A percentile compares a stretch with the other conserved stretches of the same genome.
phyloP scores from a whole-genome alignment of 768 basidiomycete genomes.

The Pisolithus tinctorius region DNA sequence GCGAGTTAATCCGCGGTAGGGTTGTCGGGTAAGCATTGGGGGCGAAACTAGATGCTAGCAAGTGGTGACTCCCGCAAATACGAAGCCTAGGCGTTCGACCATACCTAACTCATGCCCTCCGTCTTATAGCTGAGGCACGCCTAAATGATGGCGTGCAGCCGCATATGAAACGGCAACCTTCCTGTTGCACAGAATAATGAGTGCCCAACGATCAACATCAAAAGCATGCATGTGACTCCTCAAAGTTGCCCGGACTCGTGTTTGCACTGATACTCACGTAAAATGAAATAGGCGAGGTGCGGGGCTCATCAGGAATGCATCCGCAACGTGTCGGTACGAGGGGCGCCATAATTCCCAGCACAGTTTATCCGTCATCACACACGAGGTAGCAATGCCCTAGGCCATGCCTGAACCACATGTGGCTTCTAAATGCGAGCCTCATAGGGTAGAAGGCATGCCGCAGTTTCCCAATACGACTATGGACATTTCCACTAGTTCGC shows the following conservation, averaged over 20 bases:
- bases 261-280: background rate
- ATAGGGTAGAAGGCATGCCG: constrained; percentile 16
- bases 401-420: constrained; percentile 20
- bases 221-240: constrained; percentile 11
- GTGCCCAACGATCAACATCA: background rate
- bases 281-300: constrained; percentile 20
- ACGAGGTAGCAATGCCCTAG: constrained; percentile 13
- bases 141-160: background rate
- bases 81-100: background rate
- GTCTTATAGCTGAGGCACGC: background rate
- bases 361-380: constrained; percentile 7
- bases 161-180: background rate
- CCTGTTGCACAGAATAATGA: background rate
- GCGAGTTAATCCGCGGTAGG: constrained; percentile 31
- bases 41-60: background rate
- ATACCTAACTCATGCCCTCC: background rate
- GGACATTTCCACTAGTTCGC: constrained; percentile 23
- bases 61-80: background rate
- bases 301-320: constrained; percentile 7
- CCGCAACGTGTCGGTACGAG: constrained; percentile 15
- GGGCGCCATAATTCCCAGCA: constrained; percentile 9
- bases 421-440: constrained; percentile 12
- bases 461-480: constrained; percentile 21
- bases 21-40: constrained; percentile 29
- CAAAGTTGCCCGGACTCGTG: constrained; percentile 3